Evolutionary conservation across 73 alveolate genomes (phyloP), one percentile per base, ranked within the genome.

Genomic region (Effrenium voratum): DNA sequence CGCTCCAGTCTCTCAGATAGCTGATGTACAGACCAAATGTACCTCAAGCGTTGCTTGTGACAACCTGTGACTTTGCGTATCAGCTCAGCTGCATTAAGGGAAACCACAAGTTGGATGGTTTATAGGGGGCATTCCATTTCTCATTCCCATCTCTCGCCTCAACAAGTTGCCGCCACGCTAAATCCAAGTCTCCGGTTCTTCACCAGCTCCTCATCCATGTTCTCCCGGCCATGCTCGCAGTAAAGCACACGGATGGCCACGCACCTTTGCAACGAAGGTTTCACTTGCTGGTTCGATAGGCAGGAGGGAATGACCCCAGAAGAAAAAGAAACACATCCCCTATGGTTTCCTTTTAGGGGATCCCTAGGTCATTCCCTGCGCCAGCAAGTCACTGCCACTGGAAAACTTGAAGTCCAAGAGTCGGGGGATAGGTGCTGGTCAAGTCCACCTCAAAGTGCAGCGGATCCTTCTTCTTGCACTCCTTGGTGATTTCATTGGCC

Each of bases 381-480:
- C n/a, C n/a, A n/a, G n/a, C n/a, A n/a, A n/a, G n/a, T n/a, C n/a
- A n/a, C n/a, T n/a, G n/a, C n/a, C n/a, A n/a, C n/a, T n/a, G n/a
- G 43, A 26, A 12, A 36, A 16, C 45, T 10, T 66, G 26, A 12
- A 26, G 38, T 44, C 85, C 79, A 30, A 47, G 97, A 43, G 6
- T 24, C 97, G 97, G 97, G n/a, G 97, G 97, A 52, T n/a, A 68
- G 40, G 88, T 90, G 97, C 97, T 90, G 4, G 97, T 90, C 59
- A 90, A 45, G 87, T 90, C 97, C 57, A 90, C 97, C 97, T 90
- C 97, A 32, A 90, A 90, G 75, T 55, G 40, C 46, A 90, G 75
- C 15, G 88, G 46, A 38, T 90, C 97, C 36, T 40, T 40, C 2
- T 38, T 32, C 13, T 87, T 50, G 32, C 97, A 90, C 32, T 3